phyloP scores from a whole-genome alignment of 192 early-diverging fungal genomes.

The Podila epicladia region DNA sequence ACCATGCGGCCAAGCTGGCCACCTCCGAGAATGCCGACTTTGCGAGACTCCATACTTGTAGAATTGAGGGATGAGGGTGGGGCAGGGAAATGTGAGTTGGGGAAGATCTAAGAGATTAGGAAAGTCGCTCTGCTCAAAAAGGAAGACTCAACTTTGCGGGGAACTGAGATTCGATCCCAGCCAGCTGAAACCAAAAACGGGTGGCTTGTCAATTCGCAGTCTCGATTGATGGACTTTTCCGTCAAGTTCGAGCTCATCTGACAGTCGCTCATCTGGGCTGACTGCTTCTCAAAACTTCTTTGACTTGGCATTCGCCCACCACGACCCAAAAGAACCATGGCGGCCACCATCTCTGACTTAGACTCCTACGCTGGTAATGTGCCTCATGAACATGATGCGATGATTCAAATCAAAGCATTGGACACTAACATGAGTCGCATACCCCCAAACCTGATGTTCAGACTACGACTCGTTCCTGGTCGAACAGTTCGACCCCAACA shows the following conservation, averaged over 20 bases:
- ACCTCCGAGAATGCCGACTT: conserved; percentile 70
- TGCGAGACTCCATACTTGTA: conserved; percentile 58
- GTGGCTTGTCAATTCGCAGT: too few species aligned
- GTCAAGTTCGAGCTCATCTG: background rate
- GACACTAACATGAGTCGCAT: background rate
- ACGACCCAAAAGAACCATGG: conserved; percentile 11
- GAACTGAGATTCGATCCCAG: background rate
- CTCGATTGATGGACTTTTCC: background rate
- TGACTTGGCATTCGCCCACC: background rate
- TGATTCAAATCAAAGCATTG: background rate
- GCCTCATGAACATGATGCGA: background rate
- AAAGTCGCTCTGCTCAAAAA: background rate
- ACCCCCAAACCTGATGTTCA: conserved; percentile 17
- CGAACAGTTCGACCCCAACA: conserved; percentile 72
- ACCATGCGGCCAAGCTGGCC: conserved; percentile 99
- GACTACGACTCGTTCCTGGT: conserved; percentile 74
- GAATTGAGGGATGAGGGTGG: background rate
- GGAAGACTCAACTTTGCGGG: background rate
- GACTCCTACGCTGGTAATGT: conserved; percentile 42
- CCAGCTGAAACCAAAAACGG: too few species aligned
- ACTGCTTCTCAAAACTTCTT: too few species aligned
- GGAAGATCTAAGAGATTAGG: background rate
- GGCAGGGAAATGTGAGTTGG: background rate
- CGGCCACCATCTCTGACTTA: conserved; percentile 20
- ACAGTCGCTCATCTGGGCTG: too few species aligned